phyloP scores from a whole-genome alignment of 768 basidiomycete species.

The Lyophyllum shimeji region DNA sequence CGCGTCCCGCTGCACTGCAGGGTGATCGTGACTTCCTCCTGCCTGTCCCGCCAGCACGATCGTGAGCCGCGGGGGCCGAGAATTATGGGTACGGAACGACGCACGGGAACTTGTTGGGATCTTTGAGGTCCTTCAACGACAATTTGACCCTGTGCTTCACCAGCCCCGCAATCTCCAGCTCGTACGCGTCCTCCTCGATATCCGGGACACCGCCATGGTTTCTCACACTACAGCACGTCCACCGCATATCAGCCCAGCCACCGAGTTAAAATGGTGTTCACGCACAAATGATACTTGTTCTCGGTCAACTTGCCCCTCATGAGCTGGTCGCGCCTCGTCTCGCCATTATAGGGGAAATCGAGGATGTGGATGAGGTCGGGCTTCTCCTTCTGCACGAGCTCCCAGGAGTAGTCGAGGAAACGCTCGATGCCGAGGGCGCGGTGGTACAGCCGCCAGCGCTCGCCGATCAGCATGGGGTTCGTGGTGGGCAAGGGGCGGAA shows the following conservation, averaged over 20 bases:
- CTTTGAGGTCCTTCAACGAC: conserved; percentile 47
- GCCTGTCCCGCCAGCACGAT: conserved; percentile 24
- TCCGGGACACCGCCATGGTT: conserved; percentile 56
- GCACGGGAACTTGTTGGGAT: conserved; percentile 45
- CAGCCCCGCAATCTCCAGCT: conserved; percentile 52
- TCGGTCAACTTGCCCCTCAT: conserved; percentile 45
- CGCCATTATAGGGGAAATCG: conserved; percentile 59
- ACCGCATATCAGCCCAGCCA: not conserved
- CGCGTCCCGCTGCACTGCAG: conserved; percentile 55
- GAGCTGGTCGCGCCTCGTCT: conserved; percentile 43
- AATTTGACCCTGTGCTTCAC: conserved; percentile 45
- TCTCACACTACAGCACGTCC: conserved; percentile 35
- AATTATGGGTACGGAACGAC: conserved; percentile 20
- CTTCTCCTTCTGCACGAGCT: conserved; percentile 51
- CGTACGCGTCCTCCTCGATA: conserved; percentile 44
- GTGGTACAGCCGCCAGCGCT: conserved; percentile 56
- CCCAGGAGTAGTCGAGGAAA: conserved; percentile 52
- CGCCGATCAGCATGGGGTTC: conserved; percentile 48
- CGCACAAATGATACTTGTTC: conserved; percentile 51
- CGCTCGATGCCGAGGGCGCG: conserved; percentile 43
- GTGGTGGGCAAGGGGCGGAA: conserved; percentile 46
- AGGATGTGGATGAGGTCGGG: conserved; percentile 48
- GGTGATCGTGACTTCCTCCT: conserved; percentile 50
- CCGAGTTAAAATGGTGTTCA: too few species aligned
- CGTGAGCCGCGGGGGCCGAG: too few species aligned